phyloP scores from a whole-genome alignment of 768 basidiomycete genomes.

The Leccinum disarticulatum region DNA sequence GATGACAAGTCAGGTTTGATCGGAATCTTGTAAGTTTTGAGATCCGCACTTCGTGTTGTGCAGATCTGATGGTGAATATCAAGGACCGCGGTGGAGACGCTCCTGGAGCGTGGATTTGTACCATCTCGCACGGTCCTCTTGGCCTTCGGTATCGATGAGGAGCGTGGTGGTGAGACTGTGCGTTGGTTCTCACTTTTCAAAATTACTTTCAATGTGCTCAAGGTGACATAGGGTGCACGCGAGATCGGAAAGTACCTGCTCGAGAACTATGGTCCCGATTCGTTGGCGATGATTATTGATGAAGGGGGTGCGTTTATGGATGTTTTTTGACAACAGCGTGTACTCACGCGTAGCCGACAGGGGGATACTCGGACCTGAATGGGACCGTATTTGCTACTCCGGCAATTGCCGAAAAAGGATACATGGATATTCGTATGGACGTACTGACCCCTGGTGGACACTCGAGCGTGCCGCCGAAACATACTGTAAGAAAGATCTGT shows the following conservation, averaged over 20 bases:
- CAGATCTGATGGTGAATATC: neutral
- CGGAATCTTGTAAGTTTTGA: slow-evolving; percentile 32
- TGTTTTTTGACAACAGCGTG: neutral
- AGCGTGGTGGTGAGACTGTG: slow-evolving; percentile 43
- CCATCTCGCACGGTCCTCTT: slow-evolving; percentile 33
- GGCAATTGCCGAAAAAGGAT: slow-evolving; percentile 42
- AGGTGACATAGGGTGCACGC: slow-evolving; percentile 39
- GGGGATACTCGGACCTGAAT: slow-evolving; percentile 26
- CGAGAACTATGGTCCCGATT: slow-evolving; percentile 44
- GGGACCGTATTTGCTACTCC: slow-evolving; percentile 29
- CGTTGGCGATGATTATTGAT: slow-evolving; percentile 54
- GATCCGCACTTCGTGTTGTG: neutral
- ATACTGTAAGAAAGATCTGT: slow-evolving; percentile 40
- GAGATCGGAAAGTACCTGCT: slow-evolving; percentile 40
- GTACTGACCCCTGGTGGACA: slow-evolving; percentile 53
- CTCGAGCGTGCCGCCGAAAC: slow-evolving; percentile 52
- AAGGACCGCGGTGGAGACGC: neutral
- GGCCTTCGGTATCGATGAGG: slow-evolving; percentile 48
- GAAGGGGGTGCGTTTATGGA: slow-evolving; percentile 45
- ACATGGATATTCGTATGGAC: slow-evolving; percentile 41
- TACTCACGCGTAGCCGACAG: slow-evolving; percentile 17
- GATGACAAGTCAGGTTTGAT: slow-evolving; percentile 23
- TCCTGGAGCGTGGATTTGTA: slow-evolving; percentile 29
- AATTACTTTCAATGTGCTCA: neutral
- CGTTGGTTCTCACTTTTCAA: neutral